Evolutionary conservation across 495 filamentous ascomycete genomes (phyloP).

Genomic region (Penicillium lagena): DNA sequence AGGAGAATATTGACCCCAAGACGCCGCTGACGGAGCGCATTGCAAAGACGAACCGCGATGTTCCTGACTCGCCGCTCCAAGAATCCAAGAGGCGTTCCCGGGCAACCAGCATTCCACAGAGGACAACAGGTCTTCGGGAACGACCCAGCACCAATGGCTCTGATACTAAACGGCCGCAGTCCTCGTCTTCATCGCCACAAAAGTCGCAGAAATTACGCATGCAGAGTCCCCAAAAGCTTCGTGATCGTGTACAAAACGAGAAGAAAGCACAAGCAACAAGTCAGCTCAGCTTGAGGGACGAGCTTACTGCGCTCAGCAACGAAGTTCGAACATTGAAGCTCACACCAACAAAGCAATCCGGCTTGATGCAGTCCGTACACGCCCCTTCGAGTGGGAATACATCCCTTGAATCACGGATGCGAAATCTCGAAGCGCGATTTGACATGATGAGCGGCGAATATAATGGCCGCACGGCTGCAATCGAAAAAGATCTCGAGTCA

Average conservation of each 20-base stretch:
- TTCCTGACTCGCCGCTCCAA: constrained; percentile 31
- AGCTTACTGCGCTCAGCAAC: constrained; percentile 74
- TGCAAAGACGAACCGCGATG: constrained; percentile 30
- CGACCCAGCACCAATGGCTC: constrained; percentile 37
- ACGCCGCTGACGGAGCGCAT: constrained; percentile 25
- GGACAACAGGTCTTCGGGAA: constrained; percentile 44
- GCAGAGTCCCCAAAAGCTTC: constrained; percentile 83
- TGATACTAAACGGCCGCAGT: constrained; percentile 26
- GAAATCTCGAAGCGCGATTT: constrained; percentile 58
- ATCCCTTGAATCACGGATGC: constrained; percentile 51
- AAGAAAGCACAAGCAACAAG: constrained; percentile 64
- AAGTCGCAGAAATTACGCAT: constrained; percentile 66
- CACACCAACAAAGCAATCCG: constrained; percentile 17
- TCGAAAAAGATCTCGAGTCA: constrained; percentile 63
- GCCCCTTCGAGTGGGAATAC: constrained; percentile 13
- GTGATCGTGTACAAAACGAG: constrained; percentile 80
- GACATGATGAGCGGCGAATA: constrained; percentile 57
- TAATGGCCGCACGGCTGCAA: constrained; percentile 47
- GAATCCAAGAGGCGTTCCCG: constrained; percentile 43
- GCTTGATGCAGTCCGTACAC: constrained; percentile 2
- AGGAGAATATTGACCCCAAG: constrained; percentile 48
- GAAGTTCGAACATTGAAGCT: constrained; percentile 65
- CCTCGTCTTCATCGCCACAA: constrained; percentile 23
- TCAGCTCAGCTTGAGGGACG: constrained; percentile 61
- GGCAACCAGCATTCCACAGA: constrained; percentile 48